Percentiles rank a stretch among this genome's conserved stretches.
Evolutionary conservation across 306 rosid species (phyloP).

Genomic region (Leucaena leucocephala): DNA sequence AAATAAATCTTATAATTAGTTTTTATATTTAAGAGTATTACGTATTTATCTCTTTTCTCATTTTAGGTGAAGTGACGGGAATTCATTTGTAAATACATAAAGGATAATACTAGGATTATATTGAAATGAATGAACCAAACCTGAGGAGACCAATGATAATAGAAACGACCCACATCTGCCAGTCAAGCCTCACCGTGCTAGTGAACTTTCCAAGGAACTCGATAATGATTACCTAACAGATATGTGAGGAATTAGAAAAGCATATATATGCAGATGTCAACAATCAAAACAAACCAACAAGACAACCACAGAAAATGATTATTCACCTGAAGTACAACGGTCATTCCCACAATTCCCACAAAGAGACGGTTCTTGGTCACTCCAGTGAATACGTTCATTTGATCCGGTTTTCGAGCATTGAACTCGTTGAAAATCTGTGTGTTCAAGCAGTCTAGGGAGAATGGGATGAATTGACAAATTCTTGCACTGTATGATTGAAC

Average conservation of each 20-base stretch:
- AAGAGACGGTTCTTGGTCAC: slow-evolving; percentile 81
- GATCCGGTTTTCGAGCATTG: slow-evolving; percentile 95
- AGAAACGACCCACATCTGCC: slow-evolving; percentile 73
- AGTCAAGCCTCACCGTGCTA: slow-evolving; percentile 64
- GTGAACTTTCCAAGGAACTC: slow-evolving; percentile 89
- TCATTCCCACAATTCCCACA: slow-evolving; percentile 71
- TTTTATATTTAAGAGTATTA: too few species aligned
- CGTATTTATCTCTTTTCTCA: neutral
- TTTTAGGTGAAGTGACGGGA: neutral
- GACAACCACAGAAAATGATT: slow-evolving; percentile 8
- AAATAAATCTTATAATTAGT: too few species aligned
- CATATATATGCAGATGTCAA: slow-evolving; percentile 23
- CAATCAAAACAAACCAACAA: neutral
- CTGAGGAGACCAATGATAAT: slow-evolving; percentile 60
- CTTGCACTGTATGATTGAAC: neutral
- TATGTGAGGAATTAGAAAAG: slow-evolving; percentile 6
- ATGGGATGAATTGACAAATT: slow-evolving; percentile 9
- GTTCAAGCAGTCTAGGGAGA: slow-evolving; percentile 24
- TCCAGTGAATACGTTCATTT: slow-evolving; percentile 78
- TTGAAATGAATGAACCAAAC: slow-evolving; percentile 45
- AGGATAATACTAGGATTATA: neutral
- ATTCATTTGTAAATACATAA: neutral
- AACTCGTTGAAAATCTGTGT: slow-evolving; percentile 88
- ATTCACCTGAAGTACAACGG: slow-evolving; percentile 75
- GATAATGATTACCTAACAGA: slow-evolving; percentile 71